Percentiles rank a stretch among this genome's conserved stretches.
Evolutionary conservation across 2,329 filamentous ascomycete species (phyloP).

Genomic region (Alternaria triticimaculans): DNA sequence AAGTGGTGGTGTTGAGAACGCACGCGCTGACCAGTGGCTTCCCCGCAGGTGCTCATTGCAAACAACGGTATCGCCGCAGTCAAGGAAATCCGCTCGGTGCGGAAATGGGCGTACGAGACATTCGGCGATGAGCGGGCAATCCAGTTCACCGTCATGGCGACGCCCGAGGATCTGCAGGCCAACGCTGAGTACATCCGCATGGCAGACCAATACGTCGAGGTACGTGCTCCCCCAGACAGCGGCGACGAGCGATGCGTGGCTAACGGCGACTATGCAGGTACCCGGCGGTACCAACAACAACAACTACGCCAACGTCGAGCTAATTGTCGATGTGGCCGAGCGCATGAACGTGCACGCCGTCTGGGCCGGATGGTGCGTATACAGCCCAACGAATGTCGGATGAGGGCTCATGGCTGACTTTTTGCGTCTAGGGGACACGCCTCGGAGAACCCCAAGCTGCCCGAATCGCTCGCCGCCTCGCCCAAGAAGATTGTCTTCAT

Average conservation of each 20-base stretch:
- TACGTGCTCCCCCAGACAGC: slow-evolving; percentile 40
- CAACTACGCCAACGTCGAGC: slow-evolving; percentile 99
- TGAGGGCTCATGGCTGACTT: slow-evolving; percentile 22
- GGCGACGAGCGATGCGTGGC: slow-evolving; percentile 9
- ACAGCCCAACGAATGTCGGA: background rate
- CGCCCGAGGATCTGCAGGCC: slow-evolving; percentile 93
- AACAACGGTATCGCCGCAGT: slow-evolving; percentile 99
- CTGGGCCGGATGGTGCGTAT: slow-evolving; percentile 92
- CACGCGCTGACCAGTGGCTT: slow-evolving; percentile 28
- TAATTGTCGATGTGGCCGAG: slow-evolving; percentile 98
- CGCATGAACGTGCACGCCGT: slow-evolving; percentile 98
- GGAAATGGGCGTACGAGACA: slow-evolving; percentile 99
- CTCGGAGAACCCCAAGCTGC: slow-evolving; percentile 97
- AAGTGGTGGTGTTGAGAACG: background rate
- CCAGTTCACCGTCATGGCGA: slow-evolving; percentile 99
- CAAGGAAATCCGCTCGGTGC: slow-evolving; percentile 98
- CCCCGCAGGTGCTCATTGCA: slow-evolving; percentile 85
- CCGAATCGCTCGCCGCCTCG: slow-evolving; percentile 92
- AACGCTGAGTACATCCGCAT: slow-evolving; percentile 99
- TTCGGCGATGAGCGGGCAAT: slow-evolving; percentile 98
- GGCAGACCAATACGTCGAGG: slow-evolving; percentile 98
- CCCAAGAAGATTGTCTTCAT: slow-evolving; percentile 99
- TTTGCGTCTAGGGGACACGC: slow-evolving; percentile 71
- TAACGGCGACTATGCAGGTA: slow-evolving; percentile 61
- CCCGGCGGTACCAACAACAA: slow-evolving; percentile 99